phyloP scores from a whole-genome alignment of 2,329 filamentous ascomycete genomes.

The Fusarium subglutinans region DNA sequence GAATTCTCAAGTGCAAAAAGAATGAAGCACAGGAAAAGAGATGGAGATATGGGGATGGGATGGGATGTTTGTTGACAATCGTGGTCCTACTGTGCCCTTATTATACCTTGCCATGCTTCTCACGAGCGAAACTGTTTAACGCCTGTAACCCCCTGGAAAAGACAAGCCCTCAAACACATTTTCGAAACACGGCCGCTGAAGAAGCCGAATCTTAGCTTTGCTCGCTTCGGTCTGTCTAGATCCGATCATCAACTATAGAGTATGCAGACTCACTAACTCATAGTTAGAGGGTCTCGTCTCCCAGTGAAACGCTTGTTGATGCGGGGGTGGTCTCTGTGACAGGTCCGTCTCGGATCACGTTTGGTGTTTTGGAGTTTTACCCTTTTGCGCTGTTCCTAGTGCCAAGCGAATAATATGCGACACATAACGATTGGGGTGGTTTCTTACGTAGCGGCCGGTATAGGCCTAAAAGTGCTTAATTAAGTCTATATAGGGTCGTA shows the following conservation, averaged over 20 bases:
- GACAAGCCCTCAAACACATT: slow-evolving; percentile 16
- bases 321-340: slow-evolving; percentile 45
- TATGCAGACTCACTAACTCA: too few species aligned
- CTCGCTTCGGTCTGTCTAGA: slow-evolving; percentile 31
- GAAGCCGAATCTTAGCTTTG: slow-evolving; percentile 20
- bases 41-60: slow-evolving; percentile 17
- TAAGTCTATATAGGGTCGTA: slow-evolving; percentile 16
- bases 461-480: slow-evolving; percentile 17
- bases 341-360: slow-evolving; percentile 49
- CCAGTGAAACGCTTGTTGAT: slow-evolving; percentile 20
- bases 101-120: slow-evolving; percentile 20
- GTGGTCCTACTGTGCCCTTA: slow-evolving; percentile 20
- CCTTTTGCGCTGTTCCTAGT: slow-evolving; percentile 16
- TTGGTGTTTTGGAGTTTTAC: slow-evolving; percentile 38
- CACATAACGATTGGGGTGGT: background rate
- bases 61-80: slow-evolving; percentile 19
- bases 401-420: slow-evolving; percentile 20
- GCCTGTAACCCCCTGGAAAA: slow-evolving; percentile 10
- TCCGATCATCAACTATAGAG: slow-evolving; percentile 18
- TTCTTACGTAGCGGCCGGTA: slow-evolving; percentile 22
- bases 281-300: too few species aligned
- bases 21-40: slow-evolving; percentile 31
- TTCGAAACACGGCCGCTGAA: slow-evolving; percentile 38
- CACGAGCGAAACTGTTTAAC: background rate
- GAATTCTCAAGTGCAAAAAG: slow-evolving; percentile 31